Evolutionary conservation across 169 alveolate genomes (phyloP), one percentile per base, ranked within the genome.

Genomic region (Cryptosporidium parvum): DNA sequence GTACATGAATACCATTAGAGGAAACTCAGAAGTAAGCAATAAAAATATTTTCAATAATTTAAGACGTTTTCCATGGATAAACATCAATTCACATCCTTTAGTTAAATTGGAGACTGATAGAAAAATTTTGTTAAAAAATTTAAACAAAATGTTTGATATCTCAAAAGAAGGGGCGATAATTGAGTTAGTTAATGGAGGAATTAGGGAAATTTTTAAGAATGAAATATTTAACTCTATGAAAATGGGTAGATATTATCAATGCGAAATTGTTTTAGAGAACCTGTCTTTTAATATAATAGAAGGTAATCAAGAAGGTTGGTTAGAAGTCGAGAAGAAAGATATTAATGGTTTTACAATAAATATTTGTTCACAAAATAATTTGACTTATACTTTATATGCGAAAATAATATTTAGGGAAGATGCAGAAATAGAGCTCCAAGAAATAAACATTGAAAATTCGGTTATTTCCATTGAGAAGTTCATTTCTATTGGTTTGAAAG

Each of bases 31-130:
- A 14, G 18, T 48, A 26, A 12, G 26, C n/a, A 21, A 56, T 29
- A 73, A 73, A 44, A 16, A 56, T 35, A 80, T 61, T 12, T 80
- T 80, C 52, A 61, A 21, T 26, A 45, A 59, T 14, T 33, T 65
- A n/a, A 80, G 89, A 35, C 73, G 75, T 26, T 80, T 31, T n/a
- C 89, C 89, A 18, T 80, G 89, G 89, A 45, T 9, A 4, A 80
- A 62, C 44, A 39, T 23, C 35, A 37, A 23, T 23, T 42, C 37
- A 21, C 69, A 80, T 80, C 89, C 89, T 8, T 80, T 80, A 1
- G 3, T 80, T 42, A 67, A 65, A 16, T 23, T 58, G 18, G 37
- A 52, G 33, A 8, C 35, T 18, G 42, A 73, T 6, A 31, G 18
- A 48, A 37, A 37, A 37, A n/a, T 37, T 18, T 42, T 5, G 68